These are phyloP conservation scores for Funneliformis mosseae DNA, from an alignment of 192 early-diverging fungal species.

Conservation along the genomic window DNA sequence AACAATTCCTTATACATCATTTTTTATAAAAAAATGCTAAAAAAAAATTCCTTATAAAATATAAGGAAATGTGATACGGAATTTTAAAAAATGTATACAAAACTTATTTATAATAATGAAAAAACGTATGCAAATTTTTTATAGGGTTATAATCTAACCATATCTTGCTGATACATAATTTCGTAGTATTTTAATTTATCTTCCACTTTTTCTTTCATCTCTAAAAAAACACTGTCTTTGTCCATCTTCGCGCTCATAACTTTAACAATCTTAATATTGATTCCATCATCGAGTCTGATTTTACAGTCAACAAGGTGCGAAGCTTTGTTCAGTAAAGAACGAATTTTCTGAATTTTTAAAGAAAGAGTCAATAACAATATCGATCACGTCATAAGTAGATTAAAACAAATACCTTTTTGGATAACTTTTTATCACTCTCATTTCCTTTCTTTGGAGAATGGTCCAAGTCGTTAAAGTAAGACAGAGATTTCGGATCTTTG, in stretches of 20 bases:
- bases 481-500: too few species aligned
- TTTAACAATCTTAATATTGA: background rate
- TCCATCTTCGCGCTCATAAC: background rate
- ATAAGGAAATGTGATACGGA: too few species aligned
- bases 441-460: background rate
- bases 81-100: too few species aligned
- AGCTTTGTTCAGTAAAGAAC: constrained; percentile 3
- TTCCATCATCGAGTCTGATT: constrained; percentile 8
- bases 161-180: constrained; percentile 14
- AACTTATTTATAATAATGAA: too few species aligned
- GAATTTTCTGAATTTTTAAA: background rate
- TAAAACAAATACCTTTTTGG: background rate
- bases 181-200: constrained; percentile 8
- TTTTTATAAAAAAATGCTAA: too few species aligned
- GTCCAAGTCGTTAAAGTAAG: background rate
- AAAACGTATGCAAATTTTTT: too few species aligned
- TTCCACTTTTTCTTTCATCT: background rate
- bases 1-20: too few species aligned
- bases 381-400: background rate
- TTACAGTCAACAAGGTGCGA: background rate
- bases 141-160: constrained; percentile 12
- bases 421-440: constrained; percentile 7
- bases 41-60: too few species aligned
- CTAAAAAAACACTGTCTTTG: too few species aligned
- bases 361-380: background rate